Conservation (phyloP, 1,284 basidiomycete genomes). For the Xerocomus minutiporus region DNA sequence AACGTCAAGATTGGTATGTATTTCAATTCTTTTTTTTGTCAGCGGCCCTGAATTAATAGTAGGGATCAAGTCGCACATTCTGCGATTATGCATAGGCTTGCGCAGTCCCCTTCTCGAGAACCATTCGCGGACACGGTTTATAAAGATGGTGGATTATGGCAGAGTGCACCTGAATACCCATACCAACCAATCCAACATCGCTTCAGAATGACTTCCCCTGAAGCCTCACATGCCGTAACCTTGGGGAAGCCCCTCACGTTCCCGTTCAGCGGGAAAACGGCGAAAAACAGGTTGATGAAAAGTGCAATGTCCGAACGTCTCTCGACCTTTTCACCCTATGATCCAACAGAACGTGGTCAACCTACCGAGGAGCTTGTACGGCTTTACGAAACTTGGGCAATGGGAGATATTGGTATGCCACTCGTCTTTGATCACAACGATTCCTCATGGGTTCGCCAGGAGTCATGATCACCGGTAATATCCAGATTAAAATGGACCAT, state of each 20-base stretch:
- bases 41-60: conserved; percentile 2
- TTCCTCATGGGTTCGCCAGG: conserved; percentile 15
- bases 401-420: conserved; percentile 30
- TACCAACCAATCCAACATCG: conserved; percentile 14
- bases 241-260: conserved; percentile 27
- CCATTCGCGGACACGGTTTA: conserved; percentile 11
- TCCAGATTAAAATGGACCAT: conserved; percentile 34
- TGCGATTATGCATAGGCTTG: conserved; percentile 16
- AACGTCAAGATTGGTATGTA: conserved; percentile 7
- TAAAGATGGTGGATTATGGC: conserved; percentile 18
- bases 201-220: conserved; percentile 16
- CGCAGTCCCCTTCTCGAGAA: conserved; percentile 13
- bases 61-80: conserved; percentile 1
- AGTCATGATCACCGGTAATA: conserved; percentile 32
- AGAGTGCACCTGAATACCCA: conserved; percentile 16
- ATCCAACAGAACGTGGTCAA: conserved; percentile 29
- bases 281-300: conserved; percentile 33
- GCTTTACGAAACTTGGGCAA: conserved; percentile 34
- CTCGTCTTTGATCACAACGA: not conserved
- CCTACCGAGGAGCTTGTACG: conserved; percentile 33
- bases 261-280: conserved; percentile 29
- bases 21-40: not conserved
- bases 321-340: conserved; percentile 30
- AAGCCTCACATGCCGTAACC: conserved; percentile 15
- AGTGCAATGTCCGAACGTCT: conserved; percentile 34